Evolutionary conservation across 208 protist species (phyloP).

Genomic region (Trypanosoma conorhini): DNA sequence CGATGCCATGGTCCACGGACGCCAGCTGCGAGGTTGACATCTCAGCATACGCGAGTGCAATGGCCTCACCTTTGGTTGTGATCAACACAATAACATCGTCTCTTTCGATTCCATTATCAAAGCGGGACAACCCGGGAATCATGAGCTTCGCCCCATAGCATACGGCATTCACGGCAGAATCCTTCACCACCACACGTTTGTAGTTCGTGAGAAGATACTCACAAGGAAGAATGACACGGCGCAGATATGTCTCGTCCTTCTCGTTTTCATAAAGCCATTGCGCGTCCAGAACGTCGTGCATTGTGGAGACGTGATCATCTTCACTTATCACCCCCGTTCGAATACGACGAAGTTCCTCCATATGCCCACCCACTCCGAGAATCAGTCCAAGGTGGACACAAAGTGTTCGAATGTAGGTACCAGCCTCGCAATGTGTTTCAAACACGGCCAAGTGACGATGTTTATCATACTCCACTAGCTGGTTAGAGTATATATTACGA

Average conservation of each 20-base stretch:
- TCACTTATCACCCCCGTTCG: constrained; percentile 96
- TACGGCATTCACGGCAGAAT: constrained; percentile 99
- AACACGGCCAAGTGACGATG: constrained; percentile 98
- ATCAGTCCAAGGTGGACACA: constrained; percentile 99
- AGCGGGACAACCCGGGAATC: constrained; percentile 98
- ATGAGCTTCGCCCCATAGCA: constrained; percentile 99
- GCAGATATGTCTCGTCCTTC: constrained; percentile 97
- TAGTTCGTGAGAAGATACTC: constrained; percentile 97
- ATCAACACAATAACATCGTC: constrained; percentile 98
- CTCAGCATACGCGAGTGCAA: constrained; percentile 98
- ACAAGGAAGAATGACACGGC: constrained; percentile 97
- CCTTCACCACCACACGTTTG: constrained; percentile 99
- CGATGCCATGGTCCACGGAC: constrained; percentile 97
- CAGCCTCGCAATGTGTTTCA: constrained; percentile 99
- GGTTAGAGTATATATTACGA: constrained; percentile 98
- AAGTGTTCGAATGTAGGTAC: constrained; percentile 99
- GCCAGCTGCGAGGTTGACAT: constrained; percentile 99
- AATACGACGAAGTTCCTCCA: constrained; percentile 99
- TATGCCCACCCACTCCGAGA: constrained; percentile 98
- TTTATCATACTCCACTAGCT: constrained; percentile 99
- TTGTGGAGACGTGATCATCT: constrained; percentile 97
- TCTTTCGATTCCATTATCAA: constrained; percentile 96
- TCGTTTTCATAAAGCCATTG: constrained; percentile 98
- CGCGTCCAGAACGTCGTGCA: constrained; percentile 99
- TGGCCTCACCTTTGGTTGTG: constrained; percentile 99